These are phyloP conservation scores for Chrysophaeum taylorii DNA, from an alignment of 352 stramenopile species.

Conservation along the genomic window DNA sequence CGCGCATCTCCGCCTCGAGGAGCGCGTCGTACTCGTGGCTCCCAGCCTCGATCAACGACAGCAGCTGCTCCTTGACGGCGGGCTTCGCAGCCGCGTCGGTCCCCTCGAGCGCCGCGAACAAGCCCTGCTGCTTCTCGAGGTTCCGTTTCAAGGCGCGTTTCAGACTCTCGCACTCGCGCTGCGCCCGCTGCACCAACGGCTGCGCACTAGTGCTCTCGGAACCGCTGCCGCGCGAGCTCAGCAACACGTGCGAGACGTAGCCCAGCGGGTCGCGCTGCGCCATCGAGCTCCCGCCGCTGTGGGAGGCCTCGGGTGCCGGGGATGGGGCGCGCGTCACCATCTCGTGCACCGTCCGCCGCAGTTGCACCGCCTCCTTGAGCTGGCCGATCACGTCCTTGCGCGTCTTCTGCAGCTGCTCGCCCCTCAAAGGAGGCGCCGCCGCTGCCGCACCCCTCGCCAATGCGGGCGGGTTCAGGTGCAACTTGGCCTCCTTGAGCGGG, in stretches of 20 bases:
- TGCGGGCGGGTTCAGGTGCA: no score
- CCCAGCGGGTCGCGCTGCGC: slow-evolving; percentile 4
- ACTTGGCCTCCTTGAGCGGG: no score
- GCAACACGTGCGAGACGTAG: not conserved
- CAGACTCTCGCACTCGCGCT: not conserved
- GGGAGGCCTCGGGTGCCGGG: not conserved
- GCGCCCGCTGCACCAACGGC: not conserved
- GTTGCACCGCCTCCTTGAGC: slow-evolving; percentile 62
- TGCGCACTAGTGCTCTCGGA: not conserved
- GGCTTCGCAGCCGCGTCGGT: not conserved
- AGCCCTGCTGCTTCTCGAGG: not conserved
- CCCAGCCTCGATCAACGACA: not conserved
- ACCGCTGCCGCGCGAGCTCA: not conserved
- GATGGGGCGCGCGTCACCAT: not conserved
- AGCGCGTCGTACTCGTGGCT: not conserved
- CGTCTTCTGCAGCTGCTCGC: slow-evolving; percentile 33
- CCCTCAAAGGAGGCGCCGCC: no score
- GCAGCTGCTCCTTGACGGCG: not conserved
- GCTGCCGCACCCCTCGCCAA: no score
- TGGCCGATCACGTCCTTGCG: slow-evolving; percentile 57
- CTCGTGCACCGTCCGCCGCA: slow-evolving; percentile 31
- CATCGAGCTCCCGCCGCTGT: no score
- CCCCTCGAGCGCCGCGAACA: not conserved
- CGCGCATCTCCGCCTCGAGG: slow-evolving; percentile 8
- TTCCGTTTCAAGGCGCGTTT: not conserved